Percentiles rank a stretch among this genome's conserved stretches.
phyloP scores from a whole-genome alignment of 176 grass and related monocot genomes.

The Raddia guianensis region DNA sequence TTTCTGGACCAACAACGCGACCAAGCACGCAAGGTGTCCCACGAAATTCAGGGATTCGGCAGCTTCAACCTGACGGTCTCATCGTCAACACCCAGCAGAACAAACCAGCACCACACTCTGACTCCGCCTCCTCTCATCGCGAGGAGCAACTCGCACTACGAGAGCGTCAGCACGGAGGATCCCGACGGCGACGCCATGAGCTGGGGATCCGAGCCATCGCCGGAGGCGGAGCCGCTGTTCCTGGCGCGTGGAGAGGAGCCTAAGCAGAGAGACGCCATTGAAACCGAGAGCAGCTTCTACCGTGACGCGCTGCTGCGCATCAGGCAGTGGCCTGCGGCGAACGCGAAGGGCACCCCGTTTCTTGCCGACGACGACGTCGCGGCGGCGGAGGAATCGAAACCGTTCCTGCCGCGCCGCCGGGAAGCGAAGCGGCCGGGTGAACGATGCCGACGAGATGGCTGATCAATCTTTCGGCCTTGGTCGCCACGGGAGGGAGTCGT shows the following conservation, averaged over 20 bases:
- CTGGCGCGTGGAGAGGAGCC: not conserved
- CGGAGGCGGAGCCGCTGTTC: not conserved
- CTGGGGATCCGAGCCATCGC: not conserved
- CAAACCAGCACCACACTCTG: not conserved
- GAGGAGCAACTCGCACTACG: conserved; percentile 38
- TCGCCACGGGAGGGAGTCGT: not conserved
- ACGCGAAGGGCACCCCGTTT: not conserved
- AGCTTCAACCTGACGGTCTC: not conserved
- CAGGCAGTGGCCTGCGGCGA: not conserved
- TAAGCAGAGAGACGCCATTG: not conserved
- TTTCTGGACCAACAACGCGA: not conserved
- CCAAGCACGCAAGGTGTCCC: not conserved
- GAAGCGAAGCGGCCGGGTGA: conserved; percentile 22
- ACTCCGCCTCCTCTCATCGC: not conserved
- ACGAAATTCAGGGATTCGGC: not conserved
- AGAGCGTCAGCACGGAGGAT: conserved; percentile 17
- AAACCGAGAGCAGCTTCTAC: too few relatives aligned
- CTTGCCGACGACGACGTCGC: not conserved
- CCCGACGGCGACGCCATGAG: not conserved
- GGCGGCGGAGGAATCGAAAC: not conserved
- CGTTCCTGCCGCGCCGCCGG: conserved; percentile 2
- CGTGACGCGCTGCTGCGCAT: not conserved
- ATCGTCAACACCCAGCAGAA: not conserved
- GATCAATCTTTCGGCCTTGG: conserved; percentile 37
- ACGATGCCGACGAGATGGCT: not conserved